phyloP scores from a whole-genome alignment of 805 yeast species.

The Limtongia smithiae region DNA sequence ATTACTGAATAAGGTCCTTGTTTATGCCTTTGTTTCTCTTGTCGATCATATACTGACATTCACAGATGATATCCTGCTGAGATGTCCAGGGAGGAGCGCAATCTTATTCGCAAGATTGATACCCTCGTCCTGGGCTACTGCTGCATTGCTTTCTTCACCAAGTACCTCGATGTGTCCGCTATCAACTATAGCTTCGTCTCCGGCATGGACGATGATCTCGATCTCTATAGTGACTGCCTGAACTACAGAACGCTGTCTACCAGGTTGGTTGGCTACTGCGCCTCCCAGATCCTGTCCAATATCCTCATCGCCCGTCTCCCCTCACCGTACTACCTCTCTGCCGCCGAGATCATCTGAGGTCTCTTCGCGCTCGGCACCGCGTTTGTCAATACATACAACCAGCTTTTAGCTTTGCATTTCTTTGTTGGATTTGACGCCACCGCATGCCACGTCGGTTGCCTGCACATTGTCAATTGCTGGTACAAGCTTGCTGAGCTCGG shows the following conservation, averaged over 20 bases:
- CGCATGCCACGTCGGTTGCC: conserved; percentile 45
- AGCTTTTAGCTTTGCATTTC: conserved; percentile 39
- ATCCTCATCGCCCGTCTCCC: conserved; percentile 36
- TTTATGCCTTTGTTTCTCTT: background rate
- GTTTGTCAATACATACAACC: conserved; percentile 35
- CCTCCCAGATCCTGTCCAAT: conserved; percentile 43
- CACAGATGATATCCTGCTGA: conserved; percentile 18
- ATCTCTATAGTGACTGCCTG: conserved; percentile 62
- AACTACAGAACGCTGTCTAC: conserved; percentile 47
- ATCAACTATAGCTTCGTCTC: conserved; percentile 62
- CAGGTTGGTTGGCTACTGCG: conserved; percentile 32
- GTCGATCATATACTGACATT: too few relatives aligned
- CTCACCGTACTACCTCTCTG: conserved; percentile 44
- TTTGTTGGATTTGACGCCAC: conserved; percentile 45
- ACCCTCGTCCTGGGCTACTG: conserved; percentile 53
- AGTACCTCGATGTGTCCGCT: conserved; percentile 59
- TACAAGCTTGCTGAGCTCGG: conserved; percentile 56
- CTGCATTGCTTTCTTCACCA: conserved; percentile 63
- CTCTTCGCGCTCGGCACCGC: conserved; percentile 31
- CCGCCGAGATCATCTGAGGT: conserved; percentile 43
- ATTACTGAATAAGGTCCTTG: too few relatives aligned
- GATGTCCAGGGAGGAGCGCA: conserved; percentile 45
- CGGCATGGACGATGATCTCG: conserved; percentile 56
- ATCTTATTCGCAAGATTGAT: conserved; percentile 54
- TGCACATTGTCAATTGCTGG: conserved; percentile 46